Evolutionary conservation across 2,329 filamentous ascomycete genomes (phyloP), one percentile per base, ranked within the genome.

Genomic region (Beauveria medogensis): DNA sequence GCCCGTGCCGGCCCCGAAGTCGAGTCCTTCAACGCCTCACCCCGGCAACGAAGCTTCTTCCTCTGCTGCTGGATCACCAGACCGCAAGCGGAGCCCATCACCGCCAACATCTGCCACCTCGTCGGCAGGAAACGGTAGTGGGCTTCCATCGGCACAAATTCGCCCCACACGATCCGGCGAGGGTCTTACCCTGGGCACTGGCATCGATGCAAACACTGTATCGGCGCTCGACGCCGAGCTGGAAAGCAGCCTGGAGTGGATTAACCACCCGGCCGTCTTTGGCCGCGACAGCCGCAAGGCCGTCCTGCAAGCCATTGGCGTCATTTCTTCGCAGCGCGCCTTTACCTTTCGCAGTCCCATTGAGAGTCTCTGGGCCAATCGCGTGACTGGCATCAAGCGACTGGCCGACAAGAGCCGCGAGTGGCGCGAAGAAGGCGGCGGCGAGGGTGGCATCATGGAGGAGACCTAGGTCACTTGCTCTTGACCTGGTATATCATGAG

Each of bases 241-340:
- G 40, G 91, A 96, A 72, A 85, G 90, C 40, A 91, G 90, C 55
- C 78, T 99, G 18, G 94, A 99, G 75, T 99, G 94, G 94, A 97
- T 99, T 74, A 92, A 89, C 71, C 94, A 99, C 70, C 94, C 94
- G 1, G 92, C 92, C 2, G 91, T 97, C 2, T 99, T 99, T 71
- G 88, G 90, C 9, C 86, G 94, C 43, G 94, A 99, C 72, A 94
- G 90, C 62, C 87, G 94, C 69, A 99, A 99, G 78, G 91, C 93
- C 5, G 92, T 99, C 2, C 80, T 99, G 26, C 94, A 99, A 73
- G 91, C 92, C 18, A 97, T 99, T 66, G 93, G 94, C 7, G 92
- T 97, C 64, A 97, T 99, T 67, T 94, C 90, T 69, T 95, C 90
- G 7, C 94, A 99, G 75, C 84, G 94, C 52, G 92, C 89, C 12